Conservation (phyloP, 345 rosid species). For the Isatis tinctoria region DNA sequence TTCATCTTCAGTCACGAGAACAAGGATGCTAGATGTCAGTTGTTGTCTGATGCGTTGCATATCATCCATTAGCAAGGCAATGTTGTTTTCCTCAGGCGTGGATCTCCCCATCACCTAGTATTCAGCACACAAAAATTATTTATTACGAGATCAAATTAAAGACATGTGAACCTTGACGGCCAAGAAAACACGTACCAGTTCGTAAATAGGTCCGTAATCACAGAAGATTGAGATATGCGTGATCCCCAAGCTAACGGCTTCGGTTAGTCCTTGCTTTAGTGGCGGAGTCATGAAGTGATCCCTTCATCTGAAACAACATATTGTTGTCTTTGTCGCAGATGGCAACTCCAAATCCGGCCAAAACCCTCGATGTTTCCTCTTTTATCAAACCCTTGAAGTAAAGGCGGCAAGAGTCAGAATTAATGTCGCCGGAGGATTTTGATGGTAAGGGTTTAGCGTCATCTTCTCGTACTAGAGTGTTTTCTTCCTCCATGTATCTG, state of each 20-base stretch:
- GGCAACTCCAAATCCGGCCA: no score
- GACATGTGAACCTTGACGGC: neutral
- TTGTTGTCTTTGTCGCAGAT: neutral
- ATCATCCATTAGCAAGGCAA: neutral
- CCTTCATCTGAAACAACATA: neutral
- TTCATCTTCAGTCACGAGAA: neutral
- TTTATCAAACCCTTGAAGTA: neutral
- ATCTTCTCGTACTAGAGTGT: neutral
- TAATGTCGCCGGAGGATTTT: neutral
- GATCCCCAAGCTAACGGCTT: neutral
- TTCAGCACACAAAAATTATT: neutral
- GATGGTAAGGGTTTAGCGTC: neutral
- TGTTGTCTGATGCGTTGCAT: neutral
- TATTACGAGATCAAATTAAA: neutral
- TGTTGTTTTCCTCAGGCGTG: neutral
- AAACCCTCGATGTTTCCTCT: no score
- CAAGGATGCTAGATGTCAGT: neutral
- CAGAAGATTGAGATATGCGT: neutral
- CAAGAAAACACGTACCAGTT: neutral
- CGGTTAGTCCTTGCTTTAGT: neutral
- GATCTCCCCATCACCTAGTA: neutral
- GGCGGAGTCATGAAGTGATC: neutral
- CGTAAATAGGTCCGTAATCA: neutral
- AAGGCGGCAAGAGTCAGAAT: neutral
- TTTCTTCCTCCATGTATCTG: neutral